Evolutionary conservation across 768 basidiomycete genomes (phyloP).

Genomic region (Crucibulum laeve): DNA sequence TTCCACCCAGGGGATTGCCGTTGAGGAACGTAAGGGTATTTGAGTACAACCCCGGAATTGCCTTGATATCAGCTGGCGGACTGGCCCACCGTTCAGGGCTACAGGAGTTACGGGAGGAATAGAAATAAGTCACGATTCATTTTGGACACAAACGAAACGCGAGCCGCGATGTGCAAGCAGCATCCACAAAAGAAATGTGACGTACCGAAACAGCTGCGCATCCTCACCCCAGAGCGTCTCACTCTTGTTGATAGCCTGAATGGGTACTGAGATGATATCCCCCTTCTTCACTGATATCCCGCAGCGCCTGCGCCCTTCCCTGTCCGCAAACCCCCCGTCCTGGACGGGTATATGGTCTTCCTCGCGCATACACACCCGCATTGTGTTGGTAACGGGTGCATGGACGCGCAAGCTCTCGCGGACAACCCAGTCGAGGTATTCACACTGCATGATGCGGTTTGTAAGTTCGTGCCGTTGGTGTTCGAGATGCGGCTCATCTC

Average conservation of each 20-base stretch:
- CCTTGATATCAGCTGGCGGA: slow-evolving; percentile 27
- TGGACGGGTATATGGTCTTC: slow-evolving; percentile 51
- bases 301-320: slow-evolving; percentile 21
- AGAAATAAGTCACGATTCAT: slow-evolving; percentile 11
- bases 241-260: slow-evolving; percentile 56
- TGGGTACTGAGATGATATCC: slow-evolving; percentile 57
- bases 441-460: slow-evolving; percentile 31
- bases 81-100: slow-evolving; percentile 53
- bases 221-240: slow-evolving; percentile 60
- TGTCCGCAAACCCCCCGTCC: slow-evolving; percentile 18
- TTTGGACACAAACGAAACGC: too few relatives aligned
- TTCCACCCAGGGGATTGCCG: slow-evolving; percentile 44
- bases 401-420: slow-evolving; percentile 54
- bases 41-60: slow-evolving; percentile 47
- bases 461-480: slow-evolving; percentile 12
- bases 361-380: slow-evolving; percentile 44
- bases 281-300: slow-evolving; percentile 37
- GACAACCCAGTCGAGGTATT: slow-evolving; percentile 59
- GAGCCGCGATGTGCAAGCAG: too few relatives aligned
- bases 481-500: not conserved
- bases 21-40: slow-evolving; percentile 55
- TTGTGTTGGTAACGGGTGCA: slow-evolving; percentile 54
- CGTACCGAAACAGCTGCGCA: slow-evolving; percentile 52
- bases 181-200: slow-evolving; percentile 3
- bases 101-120: slow-evolving; percentile 14